These are phyloP conservation scores for Prototheca wickerhamii DNA, from an alignment of 163 green algal species.

Conservation along the genomic window DNA sequence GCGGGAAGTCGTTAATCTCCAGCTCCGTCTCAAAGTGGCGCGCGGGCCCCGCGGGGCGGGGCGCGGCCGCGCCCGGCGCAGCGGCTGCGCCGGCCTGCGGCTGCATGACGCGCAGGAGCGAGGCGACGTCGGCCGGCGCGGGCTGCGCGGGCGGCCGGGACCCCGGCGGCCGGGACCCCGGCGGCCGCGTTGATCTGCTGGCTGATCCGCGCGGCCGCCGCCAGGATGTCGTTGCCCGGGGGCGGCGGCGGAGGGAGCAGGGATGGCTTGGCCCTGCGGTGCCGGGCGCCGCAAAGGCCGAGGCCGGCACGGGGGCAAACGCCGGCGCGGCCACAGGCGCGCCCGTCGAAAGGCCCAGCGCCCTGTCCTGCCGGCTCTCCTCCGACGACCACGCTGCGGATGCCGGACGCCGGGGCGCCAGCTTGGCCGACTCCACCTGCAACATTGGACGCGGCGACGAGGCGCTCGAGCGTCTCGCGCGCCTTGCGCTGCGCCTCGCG, in stretches of 20 bases:
- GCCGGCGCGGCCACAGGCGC: background rate
- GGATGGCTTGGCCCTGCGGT: too few species aligned
- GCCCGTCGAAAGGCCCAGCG: background rate
- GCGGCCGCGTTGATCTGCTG: constrained; percentile 3
- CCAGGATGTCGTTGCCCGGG: background rate
- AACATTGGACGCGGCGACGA: background rate
- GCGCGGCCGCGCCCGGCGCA: constrained; percentile 9
- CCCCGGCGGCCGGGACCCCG: constrained; percentile 1
- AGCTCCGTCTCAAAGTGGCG: constrained; percentile 82
- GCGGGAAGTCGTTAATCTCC: constrained; percentile 99
- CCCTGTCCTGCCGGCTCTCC: background rate
- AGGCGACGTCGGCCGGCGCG: background rate
- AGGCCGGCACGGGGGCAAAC: background rate
- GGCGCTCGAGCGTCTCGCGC: background rate
- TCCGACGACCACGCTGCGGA: background rate
- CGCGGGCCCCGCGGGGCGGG: background rate
- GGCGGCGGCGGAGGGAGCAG: too few species aligned
- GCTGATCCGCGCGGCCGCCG: background rate
- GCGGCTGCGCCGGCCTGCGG: background rate
- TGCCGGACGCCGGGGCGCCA: background rate
- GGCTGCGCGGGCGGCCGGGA: background rate
- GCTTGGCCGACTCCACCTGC: background rate
- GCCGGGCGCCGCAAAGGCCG: background rate
- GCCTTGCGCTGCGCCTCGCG: constrained; percentile 2
- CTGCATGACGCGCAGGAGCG: background rate